Evolutionary conservation across 345 rosid species (phyloP).

Genomic region (Boechera divaricarpa): DNA sequence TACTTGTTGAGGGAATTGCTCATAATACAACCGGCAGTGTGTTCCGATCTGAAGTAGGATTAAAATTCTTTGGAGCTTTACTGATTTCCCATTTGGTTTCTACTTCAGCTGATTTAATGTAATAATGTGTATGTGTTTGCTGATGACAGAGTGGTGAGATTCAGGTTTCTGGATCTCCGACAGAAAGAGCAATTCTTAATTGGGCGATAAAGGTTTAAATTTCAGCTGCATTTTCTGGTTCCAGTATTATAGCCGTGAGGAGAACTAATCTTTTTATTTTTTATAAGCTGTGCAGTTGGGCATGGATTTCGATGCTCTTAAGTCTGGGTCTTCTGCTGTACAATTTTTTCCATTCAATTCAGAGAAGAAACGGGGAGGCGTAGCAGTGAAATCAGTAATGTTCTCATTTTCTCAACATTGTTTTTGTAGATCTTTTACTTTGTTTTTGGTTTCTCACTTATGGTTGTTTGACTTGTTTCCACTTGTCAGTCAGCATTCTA

Average conservation of each 20-base stretch:
- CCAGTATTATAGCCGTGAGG: not conserved
- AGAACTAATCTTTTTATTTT: constrained; percentile 29
- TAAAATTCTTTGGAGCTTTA: not conserved
- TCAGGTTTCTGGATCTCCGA: constrained; percentile 94
- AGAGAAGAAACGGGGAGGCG: constrained; percentile 87
- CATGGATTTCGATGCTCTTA: constrained; percentile 73
- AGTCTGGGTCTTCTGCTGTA: constrained; percentile 65
- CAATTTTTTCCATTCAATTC: constrained; percentile 94
- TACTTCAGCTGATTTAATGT: constrained; percentile 17
- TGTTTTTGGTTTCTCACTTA: constrained; percentile 15
- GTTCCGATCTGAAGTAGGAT: constrained; percentile 67
- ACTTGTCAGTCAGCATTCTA: constrained; percentile 1
- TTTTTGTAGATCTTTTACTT: constrained; percentile 10
- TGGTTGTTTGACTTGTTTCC: not conserved
- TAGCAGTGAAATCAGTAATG: constrained; percentile 70
- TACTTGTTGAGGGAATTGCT: constrained; percentile 76
- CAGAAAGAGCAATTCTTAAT: constrained; percentile 87
- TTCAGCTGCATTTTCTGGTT: constrained; percentile 27
- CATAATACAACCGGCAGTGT: constrained; percentile 85
- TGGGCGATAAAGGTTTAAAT: constrained; percentile 78
- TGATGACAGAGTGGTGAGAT: constrained; percentile 64
- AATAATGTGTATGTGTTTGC: constrained; percentile 11
- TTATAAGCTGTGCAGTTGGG: constrained; percentile 64
- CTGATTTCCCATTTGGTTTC: constrained; percentile 17
- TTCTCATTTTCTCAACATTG: constrained; percentile 14